Evolutionary conservation across 106 monocot genomes (phyloP), one percentile per base, ranked within the genome.

Genomic region (Dactylorhiza incarnata): DNA sequence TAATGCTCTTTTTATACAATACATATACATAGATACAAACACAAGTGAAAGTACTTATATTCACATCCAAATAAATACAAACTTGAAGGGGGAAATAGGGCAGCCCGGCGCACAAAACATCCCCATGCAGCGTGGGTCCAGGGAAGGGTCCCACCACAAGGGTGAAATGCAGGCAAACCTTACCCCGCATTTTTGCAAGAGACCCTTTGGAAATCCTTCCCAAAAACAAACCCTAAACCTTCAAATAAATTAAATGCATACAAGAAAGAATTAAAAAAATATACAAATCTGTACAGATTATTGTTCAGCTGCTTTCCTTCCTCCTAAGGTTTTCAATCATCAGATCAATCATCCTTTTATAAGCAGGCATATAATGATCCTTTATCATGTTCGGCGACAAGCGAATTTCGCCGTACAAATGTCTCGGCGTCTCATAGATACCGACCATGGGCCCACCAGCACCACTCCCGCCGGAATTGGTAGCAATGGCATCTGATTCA

Each of bases 291-390:
- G 15, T 46, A 45, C 69, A 70, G 17, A n/a, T n/a, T n/a, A n/a
- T n/a, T 70, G 15, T 5, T 70, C 45, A 46, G 45, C n/a, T 70
- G 46, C 69, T 62, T 44, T 79, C 78, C 25, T 82, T 80, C 16
- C 80, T 81, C 4, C 75, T 76, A 62, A 85, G 80, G 76, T 71
- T 89, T n/a, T 87, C 82, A 48, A 92, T 87, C 80, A 89, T 74
- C 50, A 82, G 73, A 48, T 93, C 89, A 82, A 89, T 93, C 49
- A 65, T 89, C 77, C 87, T 93, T 77, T 87, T 85, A 76, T 89
- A 89, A 50, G 76, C 80, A 0, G 89, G 82, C 92, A 92, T 92
- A 55, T 87, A 92, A 51, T 92, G 89, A 76, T 92, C 92, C 45
- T 87, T 81, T 37, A 92, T 89, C 92, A 92, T 93, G 12, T 77